Percentiles rank a stretch among this genome's conserved stretches.
These are phyloP conservation scores for Triglochin maritima DNA, from an alignment of 106 monocot species.

Conservation along the genomic window DNA sequence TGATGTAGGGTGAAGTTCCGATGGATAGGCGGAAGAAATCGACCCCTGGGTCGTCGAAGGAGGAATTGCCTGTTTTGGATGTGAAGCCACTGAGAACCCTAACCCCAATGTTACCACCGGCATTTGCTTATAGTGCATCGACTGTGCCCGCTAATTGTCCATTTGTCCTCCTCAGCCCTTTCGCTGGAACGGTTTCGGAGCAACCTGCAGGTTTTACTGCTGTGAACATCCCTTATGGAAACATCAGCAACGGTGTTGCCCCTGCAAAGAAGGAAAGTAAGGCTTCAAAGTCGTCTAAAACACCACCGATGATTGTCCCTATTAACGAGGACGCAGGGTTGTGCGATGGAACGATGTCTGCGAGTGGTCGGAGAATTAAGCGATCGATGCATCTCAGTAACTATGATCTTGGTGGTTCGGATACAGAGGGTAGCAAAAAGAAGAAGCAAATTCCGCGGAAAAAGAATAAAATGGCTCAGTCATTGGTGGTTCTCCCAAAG, in stretches of 20 bases:
- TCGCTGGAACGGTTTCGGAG: conserved; percentile 4
- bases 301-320: conserved; percentile 4
- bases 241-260: too few relatives aligned
- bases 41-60: not conserved
- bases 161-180: conserved; percentile 48
- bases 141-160: conserved; percentile 15
- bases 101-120: conserved; percentile 59
- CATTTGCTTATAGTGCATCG: conserved; percentile 26
- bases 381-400: conserved; percentile 2
- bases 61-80: conserved; percentile 26
- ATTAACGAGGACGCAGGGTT: conserved; percentile 17
- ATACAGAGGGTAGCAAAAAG: conserved; percentile 7
- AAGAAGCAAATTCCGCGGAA: not conserved
- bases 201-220: conserved; percentile 1
- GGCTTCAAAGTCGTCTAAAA: too few relatives aligned
- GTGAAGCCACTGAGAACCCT: conserved; percentile 50
- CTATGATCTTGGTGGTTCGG: conserved; percentile 16
- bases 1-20: not conserved
- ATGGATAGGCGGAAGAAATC: conserved; percentile 1
- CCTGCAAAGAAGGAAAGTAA: too few relatives aligned
- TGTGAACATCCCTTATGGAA: too few relatives aligned
- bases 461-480: conserved; percentile 1
- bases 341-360: conserved; percentile 19
- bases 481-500: conserved; percentile 20
- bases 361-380: conserved; percentile 16